Evolutionary conservation across 306 rosid species (phyloP).

Genomic region (Herpetospermum pedunculosum): DNA sequence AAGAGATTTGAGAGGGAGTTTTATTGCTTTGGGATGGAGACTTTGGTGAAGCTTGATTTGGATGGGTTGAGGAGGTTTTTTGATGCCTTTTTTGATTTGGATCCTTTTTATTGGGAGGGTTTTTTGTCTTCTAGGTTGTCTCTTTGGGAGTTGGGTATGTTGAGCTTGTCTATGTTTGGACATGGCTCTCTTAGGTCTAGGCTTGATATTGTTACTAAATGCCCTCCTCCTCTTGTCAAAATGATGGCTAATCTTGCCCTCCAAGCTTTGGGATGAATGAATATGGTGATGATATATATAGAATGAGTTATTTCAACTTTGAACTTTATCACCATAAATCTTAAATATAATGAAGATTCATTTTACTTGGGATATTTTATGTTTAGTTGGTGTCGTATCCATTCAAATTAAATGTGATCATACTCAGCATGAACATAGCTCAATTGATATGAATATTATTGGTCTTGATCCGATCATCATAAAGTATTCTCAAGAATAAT

Average conservation of each 20-base stretch:
- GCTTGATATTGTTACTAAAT: slow-evolving; percentile 64
- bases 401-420: too few relatives aligned
- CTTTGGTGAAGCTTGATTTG: slow-evolving; percentile 68
- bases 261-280: slow-evolving; percentile 24
- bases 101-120: slow-evolving; percentile 69
- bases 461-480: too few relatives aligned
- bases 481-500: too few relatives aligned
- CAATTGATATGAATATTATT: too few relatives aligned
- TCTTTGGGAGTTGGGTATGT: slow-evolving; percentile 31
- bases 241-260: slow-evolving; percentile 57
- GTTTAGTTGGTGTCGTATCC: too few relatives aligned
- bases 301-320: too few relatives aligned
- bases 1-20: slow-evolving; percentile 42
- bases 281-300: not conserved
- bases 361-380: too few relatives aligned
- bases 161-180: slow-evolving; percentile 49
- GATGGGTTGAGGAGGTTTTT: slow-evolving; percentile 57
- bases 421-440: too few relatives aligned
- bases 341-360: too few relatives aligned
- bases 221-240: slow-evolving; percentile 59
- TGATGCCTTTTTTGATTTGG: slow-evolving; percentile 70
- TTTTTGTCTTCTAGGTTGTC: slow-evolving; percentile 70
- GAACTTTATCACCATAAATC: too few relatives aligned
- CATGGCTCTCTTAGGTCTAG: slow-evolving; percentile 48
- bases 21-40: slow-evolving; percentile 86